A percentile compares a stretch with the other conserved stretches of the same genome.
Evolutionary conservation across 345 rosid genomes (phyloP).

Genomic region (Cochlearia excelsa): DNA sequence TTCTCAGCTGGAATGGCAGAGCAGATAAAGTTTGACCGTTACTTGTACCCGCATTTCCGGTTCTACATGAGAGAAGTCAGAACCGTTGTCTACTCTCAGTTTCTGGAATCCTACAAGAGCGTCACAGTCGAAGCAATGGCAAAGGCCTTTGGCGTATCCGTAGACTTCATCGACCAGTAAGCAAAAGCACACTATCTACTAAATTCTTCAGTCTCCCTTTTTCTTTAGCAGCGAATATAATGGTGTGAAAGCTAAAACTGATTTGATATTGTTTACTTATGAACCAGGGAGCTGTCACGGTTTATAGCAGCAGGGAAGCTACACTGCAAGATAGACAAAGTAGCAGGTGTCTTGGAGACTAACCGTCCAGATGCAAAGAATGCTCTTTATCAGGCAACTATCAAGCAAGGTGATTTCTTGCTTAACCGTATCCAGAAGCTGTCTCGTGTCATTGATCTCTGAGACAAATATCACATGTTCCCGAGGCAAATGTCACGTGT

Average conservation of each 20-base stretch:
- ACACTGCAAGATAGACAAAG: constrained; percentile 99
- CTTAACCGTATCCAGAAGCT: constrained; percentile 96
- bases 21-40: constrained; percentile 84
- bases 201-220: not conserved
- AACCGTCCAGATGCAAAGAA: constrained; percentile 98
- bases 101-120: constrained; percentile 94
- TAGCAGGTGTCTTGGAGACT: constrained; percentile 96
- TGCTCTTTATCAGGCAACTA: constrained; percentile 95
- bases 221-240: not conserved
- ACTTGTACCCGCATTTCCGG: constrained; percentile 90
- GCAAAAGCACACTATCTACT: constrained; percentile 27
- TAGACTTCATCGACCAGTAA: constrained; percentile 94
- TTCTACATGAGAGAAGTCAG: constrained; percentile 99
- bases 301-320: constrained; percentile 98
- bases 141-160: constrained; percentile 88
- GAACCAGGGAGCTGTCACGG: constrained; percentile 83
- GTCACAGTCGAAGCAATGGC: constrained; percentile 98
- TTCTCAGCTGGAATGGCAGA: constrained; percentile 74
- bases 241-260: not conserved
- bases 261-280: not conserved
- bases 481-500: constrained; percentile 4
- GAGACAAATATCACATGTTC: constrained; percentile 22
- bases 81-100: constrained; percentile 90
- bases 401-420: constrained; percentile 98
- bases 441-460: constrained; percentile 91